Percentiles rank a stretch among this genome's conserved stretches.
Evolutionary conservation across 78 protist species (phyloP).

Genomic region (Cavenderia fasciculata): DNA sequence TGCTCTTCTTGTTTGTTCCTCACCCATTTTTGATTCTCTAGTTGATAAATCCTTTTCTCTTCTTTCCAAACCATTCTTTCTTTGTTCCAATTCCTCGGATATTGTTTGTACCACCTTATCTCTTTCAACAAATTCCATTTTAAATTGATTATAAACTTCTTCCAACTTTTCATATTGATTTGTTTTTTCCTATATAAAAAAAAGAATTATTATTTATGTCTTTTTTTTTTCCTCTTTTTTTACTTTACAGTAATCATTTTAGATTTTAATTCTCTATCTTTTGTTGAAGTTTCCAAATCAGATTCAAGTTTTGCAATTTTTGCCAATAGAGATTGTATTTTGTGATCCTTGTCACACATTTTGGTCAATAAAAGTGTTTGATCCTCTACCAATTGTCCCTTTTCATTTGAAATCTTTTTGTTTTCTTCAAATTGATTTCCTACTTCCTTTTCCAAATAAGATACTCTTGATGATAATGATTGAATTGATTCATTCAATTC

Average conservation of each 20-base stretch:
- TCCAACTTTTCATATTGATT: not conserved
- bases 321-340: not conserved
- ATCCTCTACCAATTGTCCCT: not conserved
- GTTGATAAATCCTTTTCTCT: too few species aligned
- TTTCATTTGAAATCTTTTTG: not conserved
- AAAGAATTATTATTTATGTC: not conserved
- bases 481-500: not conserved
- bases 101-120: too few species aligned
- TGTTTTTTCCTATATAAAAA: not conserved
- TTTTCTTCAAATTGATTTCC: slow-evolving; percentile 25
- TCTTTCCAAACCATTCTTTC: too few species aligned
- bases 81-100: too few species aligned
- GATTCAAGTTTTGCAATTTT: not conserved
- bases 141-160: not conserved
- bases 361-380: not conserved
- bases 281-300: not conserved
- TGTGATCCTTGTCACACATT: not conserved
- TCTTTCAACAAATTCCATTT: too few species aligned
- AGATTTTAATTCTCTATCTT: slow-evolving; percentile 13
- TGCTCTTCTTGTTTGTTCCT: too few species aligned
- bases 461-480: not conserved
- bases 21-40: too few species aligned
- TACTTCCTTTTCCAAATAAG: not conserved
- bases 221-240: not conserved
- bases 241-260: not conserved